Conservation (phyloP, 1,284 basidiomycete species). For the Microbotryum intermedium region DNA sequence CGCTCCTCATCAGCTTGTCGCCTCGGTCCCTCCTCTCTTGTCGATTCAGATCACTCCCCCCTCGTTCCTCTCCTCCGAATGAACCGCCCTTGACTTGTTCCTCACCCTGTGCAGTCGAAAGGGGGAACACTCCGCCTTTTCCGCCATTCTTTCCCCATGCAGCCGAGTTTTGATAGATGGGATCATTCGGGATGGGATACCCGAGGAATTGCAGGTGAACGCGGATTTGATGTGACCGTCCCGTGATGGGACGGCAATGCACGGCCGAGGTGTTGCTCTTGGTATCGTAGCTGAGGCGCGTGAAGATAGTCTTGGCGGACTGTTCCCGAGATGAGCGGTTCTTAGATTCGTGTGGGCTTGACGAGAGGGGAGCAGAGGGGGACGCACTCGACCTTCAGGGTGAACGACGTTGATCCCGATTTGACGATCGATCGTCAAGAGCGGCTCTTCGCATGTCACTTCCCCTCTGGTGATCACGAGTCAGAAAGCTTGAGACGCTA, state of each 20-base stretch:
- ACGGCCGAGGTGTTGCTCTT: conserved; percentile 79
- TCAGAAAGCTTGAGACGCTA: not conserved
- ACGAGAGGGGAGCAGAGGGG: not conserved
- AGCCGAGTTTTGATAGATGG: conserved; percentile 54
- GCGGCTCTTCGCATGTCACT: conserved; percentile 71
- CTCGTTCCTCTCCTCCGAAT: not conserved
- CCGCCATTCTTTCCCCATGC: conserved; percentile 77
- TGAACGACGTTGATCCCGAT: conserved; percentile 51
- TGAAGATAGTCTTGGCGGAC: conserved; percentile 85
- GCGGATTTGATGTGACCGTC: conserved; percentile 50
- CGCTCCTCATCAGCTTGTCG: not conserved
- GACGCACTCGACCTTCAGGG: conserved; percentile 73
- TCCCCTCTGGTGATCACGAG: conserved; percentile 53
- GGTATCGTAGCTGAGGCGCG: conserved; percentile 70
- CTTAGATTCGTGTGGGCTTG: not conserved
- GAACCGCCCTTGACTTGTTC: not conserved
- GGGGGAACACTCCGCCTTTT: conserved; percentile 52
- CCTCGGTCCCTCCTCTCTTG: not conserved
- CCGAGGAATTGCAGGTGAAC: conserved; percentile 92
- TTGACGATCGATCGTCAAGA: conserved; percentile 77
- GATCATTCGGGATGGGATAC: conserved; percentile 65
- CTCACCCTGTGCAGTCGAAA: not conserved
- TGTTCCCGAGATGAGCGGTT: conserved; percentile 36
- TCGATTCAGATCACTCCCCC: not conserved
- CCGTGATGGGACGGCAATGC: conserved; percentile 76